Conservation (phyloP, 352 stramenopile genomes). For the Globisporangium emineosum region DNA sequence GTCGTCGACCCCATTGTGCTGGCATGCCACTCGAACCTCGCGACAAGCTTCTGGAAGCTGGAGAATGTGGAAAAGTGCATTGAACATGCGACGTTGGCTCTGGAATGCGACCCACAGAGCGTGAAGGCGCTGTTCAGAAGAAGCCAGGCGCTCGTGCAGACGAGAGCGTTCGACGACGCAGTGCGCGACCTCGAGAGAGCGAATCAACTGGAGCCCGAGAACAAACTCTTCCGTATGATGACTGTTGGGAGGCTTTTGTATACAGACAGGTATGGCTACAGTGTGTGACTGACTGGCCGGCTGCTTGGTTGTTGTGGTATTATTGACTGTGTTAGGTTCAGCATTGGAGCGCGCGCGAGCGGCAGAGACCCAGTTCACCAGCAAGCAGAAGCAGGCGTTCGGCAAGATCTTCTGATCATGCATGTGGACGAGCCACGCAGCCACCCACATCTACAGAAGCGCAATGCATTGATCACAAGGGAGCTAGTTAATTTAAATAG, state of each 20-base stretch:
- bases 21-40: conserved; percentile 58
- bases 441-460: background rate
- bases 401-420: conserved; percentile 26
- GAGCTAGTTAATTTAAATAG: conserved; percentile 52
- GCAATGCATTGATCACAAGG: background rate
- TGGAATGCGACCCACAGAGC: conserved; percentile 41
- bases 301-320: background rate
- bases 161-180: conserved; percentile 57
- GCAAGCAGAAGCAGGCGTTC: conserved; percentile 43
- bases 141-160: conserved; percentile 52
- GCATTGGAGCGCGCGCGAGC: conserved; percentile 24
- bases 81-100: conserved; percentile 39
- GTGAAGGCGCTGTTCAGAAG: conserved; percentile 65
- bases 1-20: conserved; percentile 32
- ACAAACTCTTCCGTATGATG: conserved; percentile 35
- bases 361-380: conserved; percentile 31
- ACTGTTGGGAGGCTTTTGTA: background rate
- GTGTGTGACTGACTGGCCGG: background rate
- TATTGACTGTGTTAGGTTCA: conserved; percentile 14
- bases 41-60: conserved; percentile 59
- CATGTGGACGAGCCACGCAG: background rate
- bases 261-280: background rate
- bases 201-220: conserved; percentile 35
- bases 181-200: conserved; percentile 46
- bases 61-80: conserved; percentile 39